Base-by-base conservation (phyloP, 805 yeast genomes). In the Yarrowia divulgata region DNA sequence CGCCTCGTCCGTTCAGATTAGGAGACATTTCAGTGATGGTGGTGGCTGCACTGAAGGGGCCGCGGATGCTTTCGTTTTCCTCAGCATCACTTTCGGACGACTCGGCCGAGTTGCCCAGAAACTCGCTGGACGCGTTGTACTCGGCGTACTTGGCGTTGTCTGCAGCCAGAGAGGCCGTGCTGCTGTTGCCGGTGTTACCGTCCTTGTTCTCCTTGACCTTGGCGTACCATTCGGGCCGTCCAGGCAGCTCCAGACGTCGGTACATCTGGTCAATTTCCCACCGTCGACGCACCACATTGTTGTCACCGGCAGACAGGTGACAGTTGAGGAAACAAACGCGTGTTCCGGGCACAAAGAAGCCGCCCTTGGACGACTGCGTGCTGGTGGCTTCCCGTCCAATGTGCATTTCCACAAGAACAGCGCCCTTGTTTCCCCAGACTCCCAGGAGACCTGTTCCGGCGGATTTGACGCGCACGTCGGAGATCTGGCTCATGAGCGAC, bases 391-490 rank as follows among this genome's bases (percentile, higher is more conserved):
- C 78, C 10, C 73, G 76, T 3, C 85, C 86, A 32, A 85, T 70
- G 12, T 71, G 76, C 71, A 87, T 81, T 34, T 78, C 77, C 29
- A 85, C 77, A 18, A 82, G 76, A 14, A 85, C 84, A 4, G 88
- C 87, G 2, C 90, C 90, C 73, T 87, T 87, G 76, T 87, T 87
- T 18, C 88, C 89, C 85, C 88, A 87, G 32, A 82, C 72, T 34
- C 86, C 83, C 64, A 87, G 74, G 48, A 86, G 81, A 0, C 90
- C 90, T 0, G 89, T 82, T 0, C 90, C 89, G 8, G 87, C 78
- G 0, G 87, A 80, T 2, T 80, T 76, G 5, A 79, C 78, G 19
- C 76, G 75, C 7, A 85, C 68, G 19, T 78, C 72, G 1, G 81
- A 76, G n/a, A 86, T 77, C 70, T 85, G 83, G 1, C 75, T 71